Conservation (phyloP, 192 early-diverging fungal genomes). For the Backusella westeae region DNA sequence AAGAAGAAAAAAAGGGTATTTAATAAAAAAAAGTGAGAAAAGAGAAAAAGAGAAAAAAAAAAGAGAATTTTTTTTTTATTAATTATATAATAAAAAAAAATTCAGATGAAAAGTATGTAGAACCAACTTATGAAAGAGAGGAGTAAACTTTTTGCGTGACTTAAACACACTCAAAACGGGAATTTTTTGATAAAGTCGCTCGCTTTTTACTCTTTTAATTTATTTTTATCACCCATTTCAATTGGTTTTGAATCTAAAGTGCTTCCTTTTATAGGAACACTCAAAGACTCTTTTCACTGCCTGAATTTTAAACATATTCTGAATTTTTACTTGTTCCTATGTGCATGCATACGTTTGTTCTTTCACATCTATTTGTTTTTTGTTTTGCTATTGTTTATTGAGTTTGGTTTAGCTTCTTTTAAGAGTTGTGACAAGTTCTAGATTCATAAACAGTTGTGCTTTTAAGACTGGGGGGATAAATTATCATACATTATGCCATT, state of each 20-base stretch:
- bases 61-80: not conserved
- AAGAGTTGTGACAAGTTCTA: not conserved
- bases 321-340: not conserved
- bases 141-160: not conserved
- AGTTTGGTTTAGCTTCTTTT: not conserved
- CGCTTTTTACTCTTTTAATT: constrained; percentile 2
- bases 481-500: not conserved
- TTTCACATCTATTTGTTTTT: not conserved
- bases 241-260: constrained; percentile 1
- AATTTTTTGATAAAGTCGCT: constrained; percentile 3
- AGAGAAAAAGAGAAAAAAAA: not conserved
- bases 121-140: not conserved
- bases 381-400: not conserved
- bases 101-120: not conserved
- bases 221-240: not conserved
- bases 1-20: not conserved
- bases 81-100: not conserved
- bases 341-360: not conserved
- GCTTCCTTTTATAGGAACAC: not conserved
- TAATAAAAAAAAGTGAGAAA: not conserved
- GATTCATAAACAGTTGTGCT: not conserved
- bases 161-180: not conserved
- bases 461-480: not conserved
- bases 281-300: not conserved
- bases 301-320: not conserved